Percentiles rank a stretch among this genome's conserved stretches.
Conservation (phyloP, 306 rosid genomes). For the Malus orientalis region DNA sequence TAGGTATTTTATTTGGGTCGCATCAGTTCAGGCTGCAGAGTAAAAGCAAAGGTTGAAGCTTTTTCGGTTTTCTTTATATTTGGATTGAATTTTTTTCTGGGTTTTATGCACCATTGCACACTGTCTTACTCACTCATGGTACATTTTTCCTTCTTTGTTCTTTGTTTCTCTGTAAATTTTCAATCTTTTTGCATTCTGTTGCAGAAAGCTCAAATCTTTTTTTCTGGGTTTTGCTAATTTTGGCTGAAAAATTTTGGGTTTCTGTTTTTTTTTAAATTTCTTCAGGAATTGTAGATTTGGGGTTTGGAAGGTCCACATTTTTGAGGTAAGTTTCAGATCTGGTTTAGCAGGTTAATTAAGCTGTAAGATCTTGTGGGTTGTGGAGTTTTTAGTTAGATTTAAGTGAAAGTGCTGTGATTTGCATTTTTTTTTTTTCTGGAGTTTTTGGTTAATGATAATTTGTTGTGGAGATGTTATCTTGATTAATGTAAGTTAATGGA, state of each 20-base stretch:
- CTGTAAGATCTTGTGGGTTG: background rate
- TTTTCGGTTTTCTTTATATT: background rate
- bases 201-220: background rate
- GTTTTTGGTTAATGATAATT: background rate
- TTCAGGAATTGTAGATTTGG: constrained; percentile 61
- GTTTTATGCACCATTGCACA: constrained; percentile 9
- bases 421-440: background rate
- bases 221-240: background rate
- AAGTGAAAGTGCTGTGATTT: background rate
- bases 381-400: constrained; percentile 17
- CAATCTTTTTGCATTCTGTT: background rate
- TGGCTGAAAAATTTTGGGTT: constrained; percentile 16
- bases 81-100: constrained; percentile 28
- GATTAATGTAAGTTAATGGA: background rate
- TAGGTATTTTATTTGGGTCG: background rate
- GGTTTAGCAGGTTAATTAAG: constrained; percentile 5
- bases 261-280: background rate
- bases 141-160: constrained; percentile 5
- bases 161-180: constrained; percentile 7
- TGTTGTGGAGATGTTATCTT: background rate
- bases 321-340: constrained; percentile 61
- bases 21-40: background rate
- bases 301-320: constrained; percentile 36
- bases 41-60: constrained; percentile 28
- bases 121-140: constrained; percentile 34